Evolutionary conservation across 768 basidiomycete species (phyloP).

Genomic region (Podaxis sp.): DNA sequence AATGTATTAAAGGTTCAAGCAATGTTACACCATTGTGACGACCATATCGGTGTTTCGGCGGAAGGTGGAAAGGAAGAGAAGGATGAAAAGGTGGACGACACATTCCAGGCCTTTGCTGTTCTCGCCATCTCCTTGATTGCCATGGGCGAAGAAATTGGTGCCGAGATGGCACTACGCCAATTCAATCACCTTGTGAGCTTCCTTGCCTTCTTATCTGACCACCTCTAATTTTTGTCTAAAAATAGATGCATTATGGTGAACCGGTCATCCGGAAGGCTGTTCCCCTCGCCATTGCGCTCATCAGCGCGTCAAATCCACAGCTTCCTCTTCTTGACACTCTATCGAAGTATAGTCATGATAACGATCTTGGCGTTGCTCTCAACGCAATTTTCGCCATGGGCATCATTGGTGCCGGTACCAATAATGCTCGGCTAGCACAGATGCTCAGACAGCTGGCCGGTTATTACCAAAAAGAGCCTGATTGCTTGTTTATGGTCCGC

Average conservation of each 20-base stretch:
- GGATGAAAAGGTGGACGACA: conserved; percentile 69
- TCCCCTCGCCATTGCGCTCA: conserved; percentile 91
- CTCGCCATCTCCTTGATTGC: conserved; percentile 92
- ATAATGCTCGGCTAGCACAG: conserved; percentile 95
- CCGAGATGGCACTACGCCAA: conserved; percentile 96
- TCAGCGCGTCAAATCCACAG: conserved; percentile 95
- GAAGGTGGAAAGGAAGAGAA: conserved; percentile 45
- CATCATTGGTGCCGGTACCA: conserved; percentile 96
- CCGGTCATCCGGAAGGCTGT: conserved; percentile 89
- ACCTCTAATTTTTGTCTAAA: conserved; percentile 18
- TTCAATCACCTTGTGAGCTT: conserved; percentile 90
- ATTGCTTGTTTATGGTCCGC: conserved; percentile 94
- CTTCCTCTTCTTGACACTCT: conserved; percentile 93
- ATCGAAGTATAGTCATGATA: conserved; percentile 98
- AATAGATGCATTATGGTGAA: conserved; percentile 98
- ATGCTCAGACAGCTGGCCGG: conserved; percentile 96
- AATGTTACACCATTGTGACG: conserved; percentile 92
- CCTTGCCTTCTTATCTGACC: background rate
- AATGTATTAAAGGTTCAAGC: conserved; percentile 92
- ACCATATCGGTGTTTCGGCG: conserved; percentile 67
- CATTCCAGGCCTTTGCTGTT: conserved; percentile 90
- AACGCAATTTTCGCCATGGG: conserved; percentile 99
- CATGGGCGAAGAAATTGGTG: conserved; percentile 98
- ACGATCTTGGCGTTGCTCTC: conserved; percentile 92
- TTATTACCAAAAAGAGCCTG: conserved; percentile 98